phyloP scores from a whole-genome alignment of 208 protist species.

The Spongospora subterranea region DNA sequence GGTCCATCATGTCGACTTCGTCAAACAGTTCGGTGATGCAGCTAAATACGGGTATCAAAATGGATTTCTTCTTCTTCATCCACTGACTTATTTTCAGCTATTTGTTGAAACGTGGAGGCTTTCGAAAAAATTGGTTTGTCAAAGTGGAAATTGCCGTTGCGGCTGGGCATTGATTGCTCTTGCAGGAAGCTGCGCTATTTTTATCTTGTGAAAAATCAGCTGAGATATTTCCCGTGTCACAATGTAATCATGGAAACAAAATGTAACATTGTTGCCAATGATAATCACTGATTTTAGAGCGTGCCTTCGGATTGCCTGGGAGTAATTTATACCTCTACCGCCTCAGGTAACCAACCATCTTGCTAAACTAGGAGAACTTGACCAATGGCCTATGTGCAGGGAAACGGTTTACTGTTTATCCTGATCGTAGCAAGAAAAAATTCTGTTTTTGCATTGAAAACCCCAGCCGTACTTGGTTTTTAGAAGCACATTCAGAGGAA shows the following conservation, averaged over 20 bases:
- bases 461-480: neutral
- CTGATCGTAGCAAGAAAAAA: neutral
- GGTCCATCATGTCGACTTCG: neutral
- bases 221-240: conserved; percentile 40
- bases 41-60: conserved; percentile 14
- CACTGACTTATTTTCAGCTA: conserved; percentile 1
- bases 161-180: too few species aligned
- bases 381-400: neutral
- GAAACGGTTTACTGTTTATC: conserved; percentile 18
- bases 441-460: conserved; percentile 38
- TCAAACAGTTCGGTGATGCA: conserved; percentile 16
- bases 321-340: conserved; percentile 6
- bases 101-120: conserved; percentile 45
- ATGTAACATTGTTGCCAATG: neutral
- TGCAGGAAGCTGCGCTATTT: conserved; percentile 46
- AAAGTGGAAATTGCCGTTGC: too few species aligned
- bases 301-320: conserved; percentile 33
- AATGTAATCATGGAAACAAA: neutral
- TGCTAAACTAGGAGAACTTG: too few species aligned
- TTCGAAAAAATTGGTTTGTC: conserved; percentile 55
- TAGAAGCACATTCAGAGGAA: conserved; percentile 4
- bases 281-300: conserved; percentile 18
- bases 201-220: conserved; percentile 43
- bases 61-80: neutral
- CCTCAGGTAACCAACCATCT: neutral